Base-by-base conservation (phyloP, 2,329 filamentous ascomycete genomes). In the Colletotrichum graminicola region DNA sequence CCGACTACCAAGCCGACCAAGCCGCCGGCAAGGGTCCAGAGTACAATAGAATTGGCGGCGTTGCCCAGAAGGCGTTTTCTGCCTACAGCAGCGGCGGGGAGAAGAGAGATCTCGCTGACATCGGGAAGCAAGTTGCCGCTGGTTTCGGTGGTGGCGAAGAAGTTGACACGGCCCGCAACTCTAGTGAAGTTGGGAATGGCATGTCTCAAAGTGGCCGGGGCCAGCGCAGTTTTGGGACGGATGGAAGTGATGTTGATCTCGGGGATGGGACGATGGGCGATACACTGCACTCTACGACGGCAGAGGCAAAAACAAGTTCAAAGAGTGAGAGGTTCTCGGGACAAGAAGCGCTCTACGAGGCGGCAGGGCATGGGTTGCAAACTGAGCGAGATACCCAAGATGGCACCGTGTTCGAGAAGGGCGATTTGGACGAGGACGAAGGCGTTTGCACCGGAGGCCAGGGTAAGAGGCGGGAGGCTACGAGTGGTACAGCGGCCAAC, bases 1-100 rank as follows among this genome's bases (percentile, higher is more conserved):
- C 23, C 10, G 47, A 71, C 52, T 72, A 70, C 49, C 66, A 75
- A 56, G 34, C 52, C 14, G 51, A 60, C 67, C 64, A 69, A 45
- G 55, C 66, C 14, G 56, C 66, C n/a, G 73, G 72, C 45, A 69
- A 69, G 47, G 71, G 61, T 3, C 56, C 66, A 7, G 54, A 73
- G 51, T 75, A 75, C 56, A 56, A 39, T 32, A 66, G 72, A 47
- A 62, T 76, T 16, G 72, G 73, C n/a, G 62, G 21, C 29, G 64
- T 75, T 54, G 73, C 70, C n/a, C 59, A 75, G 59, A 73, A 75
- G 32, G 78, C 80, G 6, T 78, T 80, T n/a, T 71, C 75, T 34
- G 78, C 72, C 4, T 81, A 78, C 70, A 62, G 74, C 29, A 70
- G 63, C 18, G 74, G 66, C 23, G 76, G 18, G 16, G 26, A 59